A percentile compares a stretch with the other conserved stretches of the same genome.
Conservation (phyloP, 1,284 basidiomycete species). For the Trametes pubescens region DNA sequence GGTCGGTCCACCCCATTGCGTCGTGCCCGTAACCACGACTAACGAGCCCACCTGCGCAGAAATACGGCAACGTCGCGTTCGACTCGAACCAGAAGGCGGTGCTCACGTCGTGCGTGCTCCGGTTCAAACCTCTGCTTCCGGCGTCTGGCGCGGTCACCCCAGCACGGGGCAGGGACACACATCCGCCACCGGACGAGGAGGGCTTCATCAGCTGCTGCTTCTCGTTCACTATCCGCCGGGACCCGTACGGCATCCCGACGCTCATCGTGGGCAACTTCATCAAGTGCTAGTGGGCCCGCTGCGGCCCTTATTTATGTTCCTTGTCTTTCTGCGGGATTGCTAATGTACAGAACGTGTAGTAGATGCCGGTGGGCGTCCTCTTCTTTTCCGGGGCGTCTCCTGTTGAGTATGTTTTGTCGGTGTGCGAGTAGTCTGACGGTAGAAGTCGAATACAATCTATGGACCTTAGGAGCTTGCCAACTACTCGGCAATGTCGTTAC, state of each 20-base stretch:
- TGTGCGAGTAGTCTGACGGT: conserved; percentile 11
- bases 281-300: conserved; percentile 51
- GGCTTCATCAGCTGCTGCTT: conserved; percentile 92
- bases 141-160: conserved; percentile 41
- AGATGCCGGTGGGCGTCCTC: background rate
- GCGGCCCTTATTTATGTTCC: background rate
- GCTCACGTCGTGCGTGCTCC: conserved; percentile 91
- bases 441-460: conserved; percentile 1
- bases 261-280: conserved; percentile 92
- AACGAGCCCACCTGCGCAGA: conserved; percentile 51
- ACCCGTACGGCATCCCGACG: conserved; percentile 92
- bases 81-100: conserved; percentile 91
- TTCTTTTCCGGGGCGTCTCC: background rate
- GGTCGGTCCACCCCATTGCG: conserved; percentile 53
- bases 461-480: too few species aligned
- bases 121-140: conserved; percentile 71
- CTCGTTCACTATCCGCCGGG: conserved; percentile 92
- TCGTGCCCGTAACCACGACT: background rate
- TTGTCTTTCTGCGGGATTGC: conserved; percentile 8
- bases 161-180: conserved; percentile 38
- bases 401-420: conserved; percentile 1
- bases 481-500: too few species aligned
- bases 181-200: conserved; percentile 59
- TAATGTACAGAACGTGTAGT: conserved; percentile 12
- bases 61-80: conserved; percentile 95